Percentiles rank a stretch among this genome's conserved stretches.
phyloP scores from a whole-genome alignment of 106 monocot species.

The Narthecium ossifragum region DNA sequence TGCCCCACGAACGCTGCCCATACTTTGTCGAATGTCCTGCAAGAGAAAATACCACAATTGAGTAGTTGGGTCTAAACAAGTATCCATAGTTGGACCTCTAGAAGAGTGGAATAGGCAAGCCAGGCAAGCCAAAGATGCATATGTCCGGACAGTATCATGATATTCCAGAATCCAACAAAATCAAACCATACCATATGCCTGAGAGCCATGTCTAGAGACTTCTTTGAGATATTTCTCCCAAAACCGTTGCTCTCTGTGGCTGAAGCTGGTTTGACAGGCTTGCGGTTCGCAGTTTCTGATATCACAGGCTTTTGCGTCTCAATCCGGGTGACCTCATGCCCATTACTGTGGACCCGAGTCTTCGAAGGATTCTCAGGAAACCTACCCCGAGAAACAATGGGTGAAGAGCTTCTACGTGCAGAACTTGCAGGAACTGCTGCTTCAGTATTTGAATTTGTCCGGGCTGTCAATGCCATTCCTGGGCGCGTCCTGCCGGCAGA shows the following conservation, averaged over 20 bases:
- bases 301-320: conserved; percentile 25
- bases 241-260: conserved; percentile 72
- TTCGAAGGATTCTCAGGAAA: conserved; percentile 52
- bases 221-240: conserved; percentile 90
- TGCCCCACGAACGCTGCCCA: conserved; percentile 65
- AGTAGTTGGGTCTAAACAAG: neutral
- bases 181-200: conserved; percentile 74
- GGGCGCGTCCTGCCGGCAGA: conserved; percentile 70
- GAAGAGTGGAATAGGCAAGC: too few relatives aligned
- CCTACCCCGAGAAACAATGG: conserved; percentile 47
- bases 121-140: too few relatives aligned
- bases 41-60: neutral
- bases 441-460: conserved; percentile 45
- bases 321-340: conserved; percentile 24
- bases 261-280: conserved; percentile 20
- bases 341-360: conserved; percentile 31
- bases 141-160: too few relatives aligned
- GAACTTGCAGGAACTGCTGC: conserved; percentile 18
- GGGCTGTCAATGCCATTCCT: conserved; percentile 45
- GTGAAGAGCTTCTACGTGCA: conserved; percentile 34
- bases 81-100: too few relatives aligned
- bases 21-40: conserved; percentile 81
- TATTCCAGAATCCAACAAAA: too few relatives aligned
- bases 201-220: conserved; percentile 92
- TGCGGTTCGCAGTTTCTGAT: conserved; percentile 16